A percentile compares a stretch with the other conserved stretches of the same genome.
phyloP scores from a whole-genome alignment of 306 rosid species.

The Prunus padus region DNA sequence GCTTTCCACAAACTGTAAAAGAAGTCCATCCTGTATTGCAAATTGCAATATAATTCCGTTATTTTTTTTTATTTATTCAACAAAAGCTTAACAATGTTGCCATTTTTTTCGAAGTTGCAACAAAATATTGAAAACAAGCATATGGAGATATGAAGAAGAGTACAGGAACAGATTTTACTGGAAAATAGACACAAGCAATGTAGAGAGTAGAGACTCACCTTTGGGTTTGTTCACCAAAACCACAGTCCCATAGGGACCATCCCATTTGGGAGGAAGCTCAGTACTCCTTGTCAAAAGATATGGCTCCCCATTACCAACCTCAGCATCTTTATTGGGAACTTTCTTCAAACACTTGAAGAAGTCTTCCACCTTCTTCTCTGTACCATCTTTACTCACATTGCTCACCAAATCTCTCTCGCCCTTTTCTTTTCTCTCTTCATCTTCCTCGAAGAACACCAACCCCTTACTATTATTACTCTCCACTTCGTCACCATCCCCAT shows the following conservation, averaged over 20 bases:
- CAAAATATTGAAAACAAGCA: conserved; percentile 3
- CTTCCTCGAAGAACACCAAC: conserved; percentile 71
- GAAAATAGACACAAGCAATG: not conserved
- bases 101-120: not conserved
- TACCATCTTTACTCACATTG: conserved; percentile 32
- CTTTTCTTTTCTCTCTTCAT: conserved; percentile 29
- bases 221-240: conserved; percentile 88
- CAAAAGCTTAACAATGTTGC: conserved; percentile 8
- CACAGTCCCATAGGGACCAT: conserved; percentile 72
- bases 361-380: conserved; percentile 80
- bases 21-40: conserved; percentile 88
- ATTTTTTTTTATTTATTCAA: not conserved
- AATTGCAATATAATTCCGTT: conserved; percentile 11
- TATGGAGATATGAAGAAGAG: not conserved
- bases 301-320: conserved; percentile 47
- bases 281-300: conserved; percentile 66
- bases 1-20: conserved; percentile 93
- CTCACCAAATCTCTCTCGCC: conserved; percentile 20
- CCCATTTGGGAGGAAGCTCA: conserved; percentile 81
- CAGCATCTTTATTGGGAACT: conserved; percentile 46
- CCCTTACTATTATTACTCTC: conserved; percentile 29
- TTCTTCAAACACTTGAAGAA: conserved; percentile 85
- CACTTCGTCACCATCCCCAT: conserved; percentile 20
- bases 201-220: conserved; percentile 41
- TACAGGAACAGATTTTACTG: not conserved